Conservation (phyloP, 352 stramenopile species). For the Phytophthora quininea region DNA sequence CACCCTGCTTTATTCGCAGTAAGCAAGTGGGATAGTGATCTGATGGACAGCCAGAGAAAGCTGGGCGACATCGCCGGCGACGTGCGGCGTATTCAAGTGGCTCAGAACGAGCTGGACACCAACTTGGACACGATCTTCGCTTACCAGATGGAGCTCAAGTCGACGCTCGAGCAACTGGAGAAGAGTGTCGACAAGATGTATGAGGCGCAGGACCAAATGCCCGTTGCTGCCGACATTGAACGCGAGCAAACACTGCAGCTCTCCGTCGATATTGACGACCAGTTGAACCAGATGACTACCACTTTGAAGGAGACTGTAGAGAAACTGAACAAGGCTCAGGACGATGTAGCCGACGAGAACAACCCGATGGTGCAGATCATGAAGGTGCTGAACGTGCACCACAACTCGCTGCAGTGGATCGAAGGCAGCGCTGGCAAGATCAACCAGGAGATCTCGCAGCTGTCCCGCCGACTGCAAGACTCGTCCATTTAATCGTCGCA, state of each 20-base stretch:
- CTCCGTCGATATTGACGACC: conserved; percentile 86
- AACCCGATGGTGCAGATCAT: conserved; percentile 90
- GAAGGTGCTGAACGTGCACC: conserved; percentile 90
- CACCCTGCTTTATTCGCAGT: conserved; percentile 39
- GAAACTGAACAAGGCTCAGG: conserved; percentile 85
- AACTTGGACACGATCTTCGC: conserved; percentile 90
- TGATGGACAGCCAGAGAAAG: conserved; percentile 89
- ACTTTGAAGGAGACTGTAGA: conserved; percentile 89
- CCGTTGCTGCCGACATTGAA: conserved; percentile 84
- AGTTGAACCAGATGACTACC: conserved; percentile 88
- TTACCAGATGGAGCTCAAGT: conserved; percentile 91
- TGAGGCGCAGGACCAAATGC: conserved; percentile 85
- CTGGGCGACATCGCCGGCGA: conserved; percentile 84
- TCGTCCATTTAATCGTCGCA: conserved; percentile 63
- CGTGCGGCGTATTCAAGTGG: conserved; percentile 84
- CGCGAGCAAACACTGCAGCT: conserved; percentile 87
- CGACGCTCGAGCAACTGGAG: conserved; percentile 88
- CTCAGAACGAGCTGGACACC: conserved; percentile 85
- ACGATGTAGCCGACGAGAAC: conserved; percentile 69
- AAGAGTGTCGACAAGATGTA: conserved; percentile 92
- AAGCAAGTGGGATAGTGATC: conserved; percentile 83
- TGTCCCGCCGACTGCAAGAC: conserved; percentile 74
- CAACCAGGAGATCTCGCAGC: conserved; percentile 66
- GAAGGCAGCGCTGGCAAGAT: conserved; percentile 74
- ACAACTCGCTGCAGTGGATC: conserved; percentile 89